These are phyloP conservation scores for Chrysanthemum makinoi DNA, from an alignment of 129 eudicot genomes.

Conservation along the genomic window DNA sequence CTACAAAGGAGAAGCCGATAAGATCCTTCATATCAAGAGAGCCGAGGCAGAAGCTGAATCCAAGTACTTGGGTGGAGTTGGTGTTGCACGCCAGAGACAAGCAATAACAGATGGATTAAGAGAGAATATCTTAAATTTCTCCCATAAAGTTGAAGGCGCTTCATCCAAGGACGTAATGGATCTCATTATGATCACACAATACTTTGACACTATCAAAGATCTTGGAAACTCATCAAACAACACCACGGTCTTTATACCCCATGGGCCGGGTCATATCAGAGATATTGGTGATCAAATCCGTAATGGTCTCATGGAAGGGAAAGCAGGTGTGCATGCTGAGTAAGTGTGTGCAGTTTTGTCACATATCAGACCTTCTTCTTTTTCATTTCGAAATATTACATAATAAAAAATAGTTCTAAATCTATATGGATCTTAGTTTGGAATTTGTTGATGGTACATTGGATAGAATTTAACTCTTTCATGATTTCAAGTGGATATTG, in stretches of 20 bases:
- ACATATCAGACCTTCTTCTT: no score
- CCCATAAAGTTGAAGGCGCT: constrained; percentile 80
- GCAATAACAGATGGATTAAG: constrained; percentile 94
- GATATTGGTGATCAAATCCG: constrained; percentile 75
- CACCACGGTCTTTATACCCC: constrained; percentile 77
- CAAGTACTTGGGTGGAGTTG: constrained; percentile 95
- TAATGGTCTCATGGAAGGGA: constrained; percentile 80
- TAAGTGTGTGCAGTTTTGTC: no score
- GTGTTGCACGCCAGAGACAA: constrained; percentile 96
- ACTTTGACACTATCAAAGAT: constrained; percentile 77
- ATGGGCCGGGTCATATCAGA: constrained; percentile 78
- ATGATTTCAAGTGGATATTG: not conserved
- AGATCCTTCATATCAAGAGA: constrained; percentile 71
- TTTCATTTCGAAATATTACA: not conserved
- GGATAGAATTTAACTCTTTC: no score
- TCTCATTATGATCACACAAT: constrained; percentile 87
- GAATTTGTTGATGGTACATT: no score
- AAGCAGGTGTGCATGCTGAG: no score
- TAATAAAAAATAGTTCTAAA: constrained; percentile 15
- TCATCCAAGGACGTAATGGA: constrained; percentile 97
- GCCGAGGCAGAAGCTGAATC: constrained; percentile 97
- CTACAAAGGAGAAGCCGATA: constrained; percentile 95
- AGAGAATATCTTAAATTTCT: constrained; percentile 87
- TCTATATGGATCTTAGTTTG: not conserved
- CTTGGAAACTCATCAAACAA: constrained; percentile 76